phyloP scores from a whole-genome alignment of 2,329 filamentous ascomycete genomes.

The Neocucurbitaria cava region DNA sequence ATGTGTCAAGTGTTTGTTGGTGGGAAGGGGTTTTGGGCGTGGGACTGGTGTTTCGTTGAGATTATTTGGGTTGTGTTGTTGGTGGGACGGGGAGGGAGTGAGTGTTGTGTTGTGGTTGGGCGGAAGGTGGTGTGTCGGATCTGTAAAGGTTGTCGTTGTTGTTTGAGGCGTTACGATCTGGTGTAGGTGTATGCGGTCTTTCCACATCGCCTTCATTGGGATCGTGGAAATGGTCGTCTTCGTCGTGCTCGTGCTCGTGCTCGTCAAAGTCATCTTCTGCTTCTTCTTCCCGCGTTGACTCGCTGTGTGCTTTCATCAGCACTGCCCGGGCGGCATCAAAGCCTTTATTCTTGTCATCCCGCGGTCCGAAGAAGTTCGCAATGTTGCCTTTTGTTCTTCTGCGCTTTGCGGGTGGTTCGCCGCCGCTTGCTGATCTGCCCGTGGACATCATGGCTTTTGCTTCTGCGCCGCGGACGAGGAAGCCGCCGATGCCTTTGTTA shows the following conservation, averaged over 20 bases:
- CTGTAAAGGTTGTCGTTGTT: slow-evolving; percentile 15
- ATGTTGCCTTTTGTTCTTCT: slow-evolving; percentile 45
- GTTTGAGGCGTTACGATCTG: slow-evolving; percentile 9
- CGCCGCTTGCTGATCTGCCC: slow-evolving; percentile 14
- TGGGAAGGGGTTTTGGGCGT: slow-evolving; percentile 9
- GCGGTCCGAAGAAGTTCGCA: slow-evolving; percentile 45
- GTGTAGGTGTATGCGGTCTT: slow-evolving; percentile 21
- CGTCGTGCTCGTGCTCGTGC: slow-evolving; percentile 22
- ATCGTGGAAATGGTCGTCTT: slow-evolving; percentile 19
- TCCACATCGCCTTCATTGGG: slow-evolving; percentile 17
- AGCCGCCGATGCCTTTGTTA: slow-evolving; percentile 85
- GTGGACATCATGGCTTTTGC: slow-evolving; percentile 55
- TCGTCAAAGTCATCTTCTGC: slow-evolving; percentile 25
- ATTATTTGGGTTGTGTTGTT: slow-evolving; percentile 5
- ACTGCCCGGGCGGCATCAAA: slow-evolving; percentile 43
- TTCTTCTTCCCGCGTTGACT: slow-evolving; percentile 36
- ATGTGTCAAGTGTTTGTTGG: slow-evolving; percentile 42
- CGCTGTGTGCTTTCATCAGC: slow-evolving; percentile 33
- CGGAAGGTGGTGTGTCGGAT: slow-evolving; percentile 40
- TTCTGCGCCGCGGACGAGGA: slow-evolving; percentile 74
- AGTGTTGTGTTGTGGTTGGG: slow-evolving; percentile 29
- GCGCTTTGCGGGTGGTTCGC: slow-evolving; percentile 38
- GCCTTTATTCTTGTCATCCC: slow-evolving; percentile 39
- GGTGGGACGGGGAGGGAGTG: slow-evolving; percentile 9
- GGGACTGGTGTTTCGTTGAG: slow-evolving; percentile 4